Evolutionary conservation across 345 rosid species (phyloP), one percentile per base, ranked within the genome.

Genomic region (Eucalyptus sp.): DNA sequence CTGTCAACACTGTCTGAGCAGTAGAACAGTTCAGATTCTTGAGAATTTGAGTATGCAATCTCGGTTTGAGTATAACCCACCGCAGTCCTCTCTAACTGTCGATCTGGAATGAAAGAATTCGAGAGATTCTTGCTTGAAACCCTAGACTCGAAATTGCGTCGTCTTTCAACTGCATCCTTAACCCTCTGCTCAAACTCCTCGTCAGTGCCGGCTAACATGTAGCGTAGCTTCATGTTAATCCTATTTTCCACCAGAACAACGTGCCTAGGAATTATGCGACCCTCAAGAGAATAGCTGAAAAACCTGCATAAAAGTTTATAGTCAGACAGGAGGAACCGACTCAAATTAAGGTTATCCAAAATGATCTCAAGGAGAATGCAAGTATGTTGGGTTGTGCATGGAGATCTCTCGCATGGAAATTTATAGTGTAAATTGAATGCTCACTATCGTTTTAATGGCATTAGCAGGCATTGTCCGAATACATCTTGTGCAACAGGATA

Each of bases 221-320:
- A 92, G 10, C 97, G 93, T 41, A 97, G 96, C 90, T 96, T 95
- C 90, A 97, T 94, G 88, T 96, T 97, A 86, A 96, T 89, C 76
- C 91, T 93, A 86, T 96, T 96, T 94, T 95, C 98, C 80, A 96
- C 95, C 94, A 96, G 91, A 85, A 95, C 87, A 76, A 91, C 91
- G 89, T 97, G 92, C 92, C 99, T 92, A 11, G 99, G 99, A 88
- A 97, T 95, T 91, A 97, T 96, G 83, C 98, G 93, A 24, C 92
- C 95, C 51, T 96, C 98, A 15, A 96, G 93, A 48, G 97, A 96
- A 92, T 96, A 97, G 93, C 99, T 96, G 91, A 96, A 95, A 94
- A 96, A 96, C 94, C 99, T 97, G 96, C 87, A 88, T 83, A 64
- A 20, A 79, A 44, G 49, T 29, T 25, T 5, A 48, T 29, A 62